Percentiles rank a stretch among this genome's conserved stretches.
phyloP scores from a whole-genome alignment of 305 asterid genomes.

The Fraxinus greggii region DNA sequence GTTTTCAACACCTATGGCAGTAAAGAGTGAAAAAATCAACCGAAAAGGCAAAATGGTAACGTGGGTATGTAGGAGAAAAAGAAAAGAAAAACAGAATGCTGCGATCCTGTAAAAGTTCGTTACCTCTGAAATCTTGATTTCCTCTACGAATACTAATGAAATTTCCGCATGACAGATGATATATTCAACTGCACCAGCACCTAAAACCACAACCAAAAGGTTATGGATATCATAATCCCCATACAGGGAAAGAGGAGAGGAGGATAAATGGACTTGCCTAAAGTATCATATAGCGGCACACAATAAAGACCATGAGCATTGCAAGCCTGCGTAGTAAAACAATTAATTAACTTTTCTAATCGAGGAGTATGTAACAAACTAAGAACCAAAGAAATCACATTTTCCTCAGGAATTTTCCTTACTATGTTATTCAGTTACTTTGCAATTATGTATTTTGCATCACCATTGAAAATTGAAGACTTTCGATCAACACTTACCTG shows the following conservation, averaged over 20 bases:
- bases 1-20: constrained; percentile 59
- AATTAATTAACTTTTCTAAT: neutral
- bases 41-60: neutral
- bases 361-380: neutral
- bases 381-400: neutral
- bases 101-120: constrained; percentile 1
- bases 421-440: neutral
- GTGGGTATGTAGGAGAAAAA: neutral
- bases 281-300: constrained; percentile 79
- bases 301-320: constrained; percentile 74
- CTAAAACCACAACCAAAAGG: constrained; percentile 35
- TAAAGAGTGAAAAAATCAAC: constrained; percentile 18
- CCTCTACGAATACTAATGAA: constrained; percentile 69
- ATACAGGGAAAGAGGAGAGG: neutral
- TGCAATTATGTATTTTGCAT: neutral
- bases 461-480: neutral
- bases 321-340: constrained; percentile 59
- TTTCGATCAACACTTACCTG: constrained; percentile 43
- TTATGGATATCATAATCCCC: neutral
- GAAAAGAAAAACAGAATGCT: neutral
- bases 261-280: constrained; percentile 41
- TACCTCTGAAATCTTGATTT: constrained; percentile 69
- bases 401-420: neutral
- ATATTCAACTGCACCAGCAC: constrained; percentile 81
- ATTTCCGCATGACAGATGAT: constrained; percentile 76